Evolutionary conservation across 2,329 filamentous ascomycete species (phyloP), one percentile per base, ranked within the genome.

Genomic region (Colletotrichum gigasporum): DNA sequence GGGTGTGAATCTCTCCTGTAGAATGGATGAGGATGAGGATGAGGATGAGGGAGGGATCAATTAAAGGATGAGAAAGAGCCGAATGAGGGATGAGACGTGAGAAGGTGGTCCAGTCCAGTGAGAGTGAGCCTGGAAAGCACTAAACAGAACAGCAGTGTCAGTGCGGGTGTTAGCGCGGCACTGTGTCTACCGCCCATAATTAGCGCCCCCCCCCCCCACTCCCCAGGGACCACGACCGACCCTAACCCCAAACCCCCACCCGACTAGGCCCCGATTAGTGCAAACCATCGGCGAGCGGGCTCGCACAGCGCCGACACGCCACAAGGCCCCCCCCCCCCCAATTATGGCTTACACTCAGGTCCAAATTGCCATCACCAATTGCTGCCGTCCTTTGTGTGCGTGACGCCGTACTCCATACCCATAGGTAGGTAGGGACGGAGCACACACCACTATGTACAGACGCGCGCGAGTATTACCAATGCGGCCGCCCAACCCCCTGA

Each of bases 391-490:
- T 5, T 9, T 9, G 22, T 34, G 37, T n/a, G n/a, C n/a, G n/a
- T n/a, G n/a, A n/a, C n/a, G n/a, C n/a, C n/a, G n/a, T n/a, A n/a
- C n/a, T n/a, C n/a, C n/a, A n/a, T n/a, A n/a, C n/a, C n/a, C n/a
- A n/a, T n/a, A n/a, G n/a, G n/a, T n/a, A n/a, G n/a, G n/a, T n/a
- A n/a, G n/a, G n/a, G n/a, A n/a, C n/a, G n/a, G n/a, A n/a, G n/a
- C n/a, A n/a, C n/a, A n/a, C n/a, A n/a, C n/a, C n/a, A n/a, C n/a
- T 20, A 51, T 20, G 26, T 51, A 51, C 32, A 35, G 8, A 20
- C 48, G 41, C 54, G 61, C 62, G 56, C 42, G 56, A 50, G 10
- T 32, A 64, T 64, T 61, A 50, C 48, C 48, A 64, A 65, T 50
- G 62, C 62, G 48, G n/a, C 35, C 22, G 48, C 20, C 37, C 60